Conservation (phyloP, 2,329 filamentous ascomycete genomes). For the Sporothrix variecibatus region DNA sequence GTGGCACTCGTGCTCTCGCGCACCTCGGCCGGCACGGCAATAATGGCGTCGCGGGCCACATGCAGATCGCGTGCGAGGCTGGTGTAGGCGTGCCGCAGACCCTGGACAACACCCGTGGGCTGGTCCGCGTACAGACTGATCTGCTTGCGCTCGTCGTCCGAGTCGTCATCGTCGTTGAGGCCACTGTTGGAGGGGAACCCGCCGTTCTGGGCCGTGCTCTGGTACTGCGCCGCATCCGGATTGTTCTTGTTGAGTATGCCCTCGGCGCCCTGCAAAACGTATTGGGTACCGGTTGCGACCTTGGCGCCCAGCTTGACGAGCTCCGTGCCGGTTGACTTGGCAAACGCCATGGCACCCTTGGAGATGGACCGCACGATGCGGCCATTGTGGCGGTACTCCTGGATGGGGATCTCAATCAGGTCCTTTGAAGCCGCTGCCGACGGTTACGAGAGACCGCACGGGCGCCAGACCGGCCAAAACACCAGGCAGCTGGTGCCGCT, state of each 20-base stretch:
- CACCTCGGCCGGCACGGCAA: slow-evolving; percentile 89
- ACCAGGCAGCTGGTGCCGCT: slow-evolving; percentile 81
- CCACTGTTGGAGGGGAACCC: slow-evolving; percentile 29
- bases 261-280: slow-evolving; percentile 86
- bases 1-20: slow-evolving; percentile 82
- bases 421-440: slow-evolving; percentile 84
- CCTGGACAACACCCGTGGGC: slow-evolving; percentile 83
- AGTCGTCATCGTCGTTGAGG: slow-evolving; percentile 50
- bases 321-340: slow-evolving; percentile 89
- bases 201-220: neutral
- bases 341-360: slow-evolving; percentile 87
- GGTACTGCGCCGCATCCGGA: slow-evolving; percentile 43
- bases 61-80: slow-evolving; percentile 86
- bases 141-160: slow-evolving; percentile 69
- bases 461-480: slow-evolving; percentile 87
- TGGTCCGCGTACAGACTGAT: slow-evolving; percentile 94
- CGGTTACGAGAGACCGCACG: slow-evolving; percentile 86
- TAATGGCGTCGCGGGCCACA: slow-evolving; percentile 84
- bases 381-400: slow-evolving; percentile 92
- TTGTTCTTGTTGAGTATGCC: slow-evolving; percentile 63
- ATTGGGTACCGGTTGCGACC: slow-evolving; percentile 90
- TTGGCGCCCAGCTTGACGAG: slow-evolving; percentile 94
- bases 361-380: slow-evolving; percentile 87
- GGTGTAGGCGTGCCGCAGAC: slow-evolving; percentile 77
- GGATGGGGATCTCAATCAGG: slow-evolving; percentile 84